A percentile compares a stretch with the other conserved stretches of the same genome.
Conservation (phyloP, 2,329 filamentous ascomycete species). For the Aquanectria penicillioides region DNA sequence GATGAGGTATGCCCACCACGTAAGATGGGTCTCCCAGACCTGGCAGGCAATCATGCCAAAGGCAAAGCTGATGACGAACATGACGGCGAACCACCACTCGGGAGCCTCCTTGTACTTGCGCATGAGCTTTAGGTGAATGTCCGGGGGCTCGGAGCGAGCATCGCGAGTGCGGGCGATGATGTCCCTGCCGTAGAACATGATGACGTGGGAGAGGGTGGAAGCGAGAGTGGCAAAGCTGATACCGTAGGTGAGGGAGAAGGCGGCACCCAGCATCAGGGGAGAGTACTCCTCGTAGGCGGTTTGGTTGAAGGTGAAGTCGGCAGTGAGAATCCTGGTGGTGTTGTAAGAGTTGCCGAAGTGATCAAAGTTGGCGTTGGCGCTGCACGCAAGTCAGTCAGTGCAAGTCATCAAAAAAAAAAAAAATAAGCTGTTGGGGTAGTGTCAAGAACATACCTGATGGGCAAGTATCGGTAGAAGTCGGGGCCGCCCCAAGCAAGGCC, state of each 20-base stretch:
- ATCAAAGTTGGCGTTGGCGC: conserved; percentile 66
- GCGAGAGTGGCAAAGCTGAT: conserved; percentile 74
- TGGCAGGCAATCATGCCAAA: conserved; percentile 27
- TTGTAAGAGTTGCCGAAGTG: conserved; percentile 70
- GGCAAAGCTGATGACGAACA: conserved; percentile 49
- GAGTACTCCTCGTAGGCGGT: conserved; percentile 72
- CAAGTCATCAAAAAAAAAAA: no score
- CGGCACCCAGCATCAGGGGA: conserved; percentile 71
- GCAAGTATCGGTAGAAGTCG: conserved; percentile 69
- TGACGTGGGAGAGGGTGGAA: conserved; percentile 66
- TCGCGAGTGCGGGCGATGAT: conserved; percentile 60
- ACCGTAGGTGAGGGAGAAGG: conserved; percentile 69
- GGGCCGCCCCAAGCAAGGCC: conserved; percentile 65
- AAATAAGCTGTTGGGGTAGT: no score
- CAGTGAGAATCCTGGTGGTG: conserved; percentile 65
- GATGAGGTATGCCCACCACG: conserved; percentile 63
- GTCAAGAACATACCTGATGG: conserved; percentile 65
- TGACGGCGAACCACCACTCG: conserved; percentile 67
- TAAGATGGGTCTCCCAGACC: conserved; percentile 5
- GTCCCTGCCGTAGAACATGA: conserved; percentile 64
- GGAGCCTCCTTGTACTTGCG: conserved; percentile 68
- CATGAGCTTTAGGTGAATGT: conserved; percentile 69
- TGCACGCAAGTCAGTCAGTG: not conserved
- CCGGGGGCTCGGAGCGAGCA: conserved; percentile 59
- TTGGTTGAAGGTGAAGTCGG: conserved; percentile 65